These are phyloP conservation scores for Leucogyrophana mollusca DNA, from an alignment of 768 basidiomycete species.

Conservation along the genomic window DNA sequence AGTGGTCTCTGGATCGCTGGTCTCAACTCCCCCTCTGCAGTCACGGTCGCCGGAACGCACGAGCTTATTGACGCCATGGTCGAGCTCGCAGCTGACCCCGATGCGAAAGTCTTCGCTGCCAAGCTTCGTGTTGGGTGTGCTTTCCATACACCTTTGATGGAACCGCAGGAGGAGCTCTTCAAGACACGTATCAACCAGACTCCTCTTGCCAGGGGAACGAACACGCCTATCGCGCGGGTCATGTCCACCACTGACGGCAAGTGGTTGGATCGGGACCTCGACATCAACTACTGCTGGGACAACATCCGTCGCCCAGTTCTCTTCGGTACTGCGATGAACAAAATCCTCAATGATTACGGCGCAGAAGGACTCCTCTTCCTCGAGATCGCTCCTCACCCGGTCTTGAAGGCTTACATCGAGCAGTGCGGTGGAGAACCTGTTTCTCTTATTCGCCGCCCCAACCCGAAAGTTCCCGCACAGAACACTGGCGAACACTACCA, in stretches of 20 bases:
- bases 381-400: constrained; percentile 33
- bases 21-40: constrained; percentile 36
- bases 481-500: constrained; percentile 34
- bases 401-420: constrained; percentile 32
- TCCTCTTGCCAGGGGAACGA: neutral
- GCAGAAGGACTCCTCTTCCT: constrained; percentile 25
- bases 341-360: constrained; percentile 27
- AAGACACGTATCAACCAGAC: constrained; percentile 13
- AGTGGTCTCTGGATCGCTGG: constrained; percentile 33
- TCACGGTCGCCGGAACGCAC: constrained; percentile 31
- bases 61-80: constrained; percentile 32
- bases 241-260: constrained; percentile 35
- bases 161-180: constrained; percentile 31
- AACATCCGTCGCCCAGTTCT: constrained; percentile 34
- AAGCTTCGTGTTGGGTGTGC: constrained; percentile 24
- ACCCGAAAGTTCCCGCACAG: constrained; percentile 25
- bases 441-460: constrained; percentile 29
- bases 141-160: constrained; percentile 36
- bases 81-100: constrained; percentile 22
- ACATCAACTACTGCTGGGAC: constrained; percentile 32
- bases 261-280: constrained; percentile 25
- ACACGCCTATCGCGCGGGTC: constrained; percentile 20
- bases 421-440: constrained; percentile 32
- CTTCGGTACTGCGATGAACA: constrained; percentile 32
- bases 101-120: constrained; percentile 28